Evolutionary conservation across 805 yeast species (phyloP), one percentile per base, ranked within the genome.

Genomic region (Candida ficus): DNA sequence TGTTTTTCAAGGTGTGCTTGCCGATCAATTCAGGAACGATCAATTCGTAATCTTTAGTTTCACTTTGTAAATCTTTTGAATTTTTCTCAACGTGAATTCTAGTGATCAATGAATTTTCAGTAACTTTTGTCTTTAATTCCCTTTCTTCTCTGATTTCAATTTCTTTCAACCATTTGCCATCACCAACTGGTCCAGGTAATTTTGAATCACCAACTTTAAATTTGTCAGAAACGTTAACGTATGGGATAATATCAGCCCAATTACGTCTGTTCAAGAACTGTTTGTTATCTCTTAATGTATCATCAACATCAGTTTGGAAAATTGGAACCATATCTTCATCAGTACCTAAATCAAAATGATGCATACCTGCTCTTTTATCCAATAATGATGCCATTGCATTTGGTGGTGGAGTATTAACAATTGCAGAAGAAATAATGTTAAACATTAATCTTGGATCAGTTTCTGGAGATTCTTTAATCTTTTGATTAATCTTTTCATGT

Each of bases 321-420:
- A 89, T 52, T 1, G 85, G 83, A n/a, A 88, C 76, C 57, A 84
- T 73, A 52, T 88, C 93, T 58, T 91, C 97, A 48, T 78, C 85
- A 4, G 90, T 80, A 29, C 68, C 58, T 30, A 53, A 60, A 54
- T 75, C 83, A 50, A 80, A 82, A 46, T 73, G 80, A 61, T 90
- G 97, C 18, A 76, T 65, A 9, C 49, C 50, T 12, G 85, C 71
- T 51, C 96, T 69, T 51, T 71, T 77, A 60, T 83, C 73, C 49
- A 91, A 65, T 47, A 91, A 66, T 6, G 66, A 63, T 1, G 95
- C 93, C 83, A 91, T 84, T 7, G 81, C 80, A 56, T 79, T 76
- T 2, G 97, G 96, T 2, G 98, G 98, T 11, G 99, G 96, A 0
- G 93, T 79, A 60, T 91, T 91, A 22, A 83, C 79, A 43, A 91